Evolutionary conservation across 495 filamentous ascomycete genomes (phyloP).

Genomic region (Daldinia decipiens): DNA sequence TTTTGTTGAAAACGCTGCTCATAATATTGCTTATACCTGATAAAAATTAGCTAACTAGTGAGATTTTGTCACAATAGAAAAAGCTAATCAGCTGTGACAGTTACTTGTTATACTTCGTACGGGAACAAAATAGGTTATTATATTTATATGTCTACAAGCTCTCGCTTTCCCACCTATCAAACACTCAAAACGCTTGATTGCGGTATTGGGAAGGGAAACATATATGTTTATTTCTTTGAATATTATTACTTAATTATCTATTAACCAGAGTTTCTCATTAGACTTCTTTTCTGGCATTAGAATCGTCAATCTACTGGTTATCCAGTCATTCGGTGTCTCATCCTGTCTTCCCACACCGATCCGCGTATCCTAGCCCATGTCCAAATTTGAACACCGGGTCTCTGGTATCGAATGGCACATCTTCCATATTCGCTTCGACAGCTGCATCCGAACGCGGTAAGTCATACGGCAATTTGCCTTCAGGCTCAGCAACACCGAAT

Average conservation of each 20-base stretch:
- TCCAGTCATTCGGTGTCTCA: background rate
- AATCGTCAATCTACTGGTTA: background rate
- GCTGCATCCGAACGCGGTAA: conserved; percentile 37
- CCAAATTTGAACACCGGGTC: conserved; percentile 43
- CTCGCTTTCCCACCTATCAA: too few species aligned
- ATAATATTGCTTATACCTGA: too few species aligned
- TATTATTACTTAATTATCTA: background rate
- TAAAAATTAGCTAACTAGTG: too few species aligned
- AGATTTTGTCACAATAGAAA: too few species aligned
- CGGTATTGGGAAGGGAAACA: too few species aligned
- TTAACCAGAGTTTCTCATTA: background rate
- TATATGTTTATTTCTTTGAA: too few species aligned
- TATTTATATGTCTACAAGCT: too few species aligned
- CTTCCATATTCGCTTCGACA: conserved; percentile 28
- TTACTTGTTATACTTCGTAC: too few species aligned
- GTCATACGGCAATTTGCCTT: conserved; percentile 42
- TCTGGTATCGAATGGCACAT: conserved; percentile 43
- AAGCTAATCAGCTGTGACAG: too few species aligned
- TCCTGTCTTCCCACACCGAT: background rate
- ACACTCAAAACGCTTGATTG: too few species aligned
- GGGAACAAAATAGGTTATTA: too few species aligned
- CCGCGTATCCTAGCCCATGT: conserved; percentile 37
- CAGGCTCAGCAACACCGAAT: conserved; percentile 40
- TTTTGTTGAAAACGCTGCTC: too few species aligned
- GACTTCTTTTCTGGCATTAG: background rate